Evolutionary conservation across 176 grass and related monocot genomes (phyloP).

Genomic region (Metroxylon sagu): DNA sequence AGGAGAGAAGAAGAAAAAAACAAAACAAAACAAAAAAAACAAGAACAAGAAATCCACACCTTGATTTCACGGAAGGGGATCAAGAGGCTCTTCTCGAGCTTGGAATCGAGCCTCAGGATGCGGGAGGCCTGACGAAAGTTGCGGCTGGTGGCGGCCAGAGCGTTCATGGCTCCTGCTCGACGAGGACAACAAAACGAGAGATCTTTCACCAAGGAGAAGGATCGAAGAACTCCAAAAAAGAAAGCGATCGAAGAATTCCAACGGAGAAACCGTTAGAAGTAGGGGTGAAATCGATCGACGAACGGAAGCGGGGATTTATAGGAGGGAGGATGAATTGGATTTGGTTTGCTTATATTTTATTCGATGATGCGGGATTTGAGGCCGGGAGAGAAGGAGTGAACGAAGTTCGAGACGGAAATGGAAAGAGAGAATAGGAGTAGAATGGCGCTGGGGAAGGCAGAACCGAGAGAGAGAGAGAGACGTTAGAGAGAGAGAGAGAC

Average conservation of each 20-base stretch:
- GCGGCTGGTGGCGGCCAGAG: conserved; percentile 13
- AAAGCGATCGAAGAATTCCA: too few species aligned
- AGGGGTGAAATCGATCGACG: too few species aligned
- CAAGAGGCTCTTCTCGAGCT: conserved; percentile 19
- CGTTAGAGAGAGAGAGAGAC: too few species aligned
- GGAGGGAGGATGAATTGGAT: too few species aligned
- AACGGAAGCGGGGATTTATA: too few species aligned
- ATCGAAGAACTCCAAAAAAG: too few species aligned
- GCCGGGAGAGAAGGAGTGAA: not conserved
- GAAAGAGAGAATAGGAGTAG: not conserved
- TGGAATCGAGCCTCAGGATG: conserved; percentile 14
- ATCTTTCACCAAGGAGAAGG: too few species aligned
- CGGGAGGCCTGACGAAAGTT: conserved; percentile 11
- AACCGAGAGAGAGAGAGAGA: not conserved
- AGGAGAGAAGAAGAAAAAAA: not conserved
- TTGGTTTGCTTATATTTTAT: too few species aligned
- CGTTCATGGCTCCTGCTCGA: conserved; percentile 5
- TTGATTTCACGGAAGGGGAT: conserved; percentile 20
- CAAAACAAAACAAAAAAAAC: not conserved
- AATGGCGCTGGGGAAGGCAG: not conserved
- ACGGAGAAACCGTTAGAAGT: too few species aligned
- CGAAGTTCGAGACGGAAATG: not conserved
- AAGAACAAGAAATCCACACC: not conserved
- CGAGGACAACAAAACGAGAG: too few species aligned
- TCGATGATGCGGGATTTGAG: not conserved